Base-by-base conservation (phyloP, 2,329 filamentous ascomycete species). In the Pseudofabraea citricarpa region DNA sequence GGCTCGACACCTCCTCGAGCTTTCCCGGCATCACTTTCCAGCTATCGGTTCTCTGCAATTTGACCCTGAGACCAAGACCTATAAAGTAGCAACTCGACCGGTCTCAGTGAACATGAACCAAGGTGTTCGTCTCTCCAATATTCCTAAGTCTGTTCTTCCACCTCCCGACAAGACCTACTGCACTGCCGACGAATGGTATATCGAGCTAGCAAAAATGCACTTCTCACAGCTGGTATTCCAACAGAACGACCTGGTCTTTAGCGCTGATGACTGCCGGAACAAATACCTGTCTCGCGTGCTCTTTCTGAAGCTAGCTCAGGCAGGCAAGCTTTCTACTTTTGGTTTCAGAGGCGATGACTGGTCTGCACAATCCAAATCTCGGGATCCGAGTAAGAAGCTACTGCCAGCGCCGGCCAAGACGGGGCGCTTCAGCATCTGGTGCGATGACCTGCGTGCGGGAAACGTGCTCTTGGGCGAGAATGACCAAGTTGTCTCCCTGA, bases 251-350 rank as follows among this genome's bases (percentile, higher is more conserved):
- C 48, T 60, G 0, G 51, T 69, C 3, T 39, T 44, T 0, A 56
- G 57, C 2, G 65, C 62, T 20, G 62, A 64, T 13, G 67, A 71
- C 43, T 64, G 60, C 32, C 59, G 63, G 3, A 64, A 62, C 16
- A 70, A 71, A 45, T 69, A 68, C 40, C 56, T 69, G 3, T 59
- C 64, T 4, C 64, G 65, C 5, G 59, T 64, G 15, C 45, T 71
- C 0, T 71, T 71, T 44, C 64, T 61, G 4, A 61, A 51, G 24
- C 41, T 65, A 4, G 59, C 59, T 19, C 46, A 43, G 39, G 40
- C 44, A 36, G 47, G 41, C 20, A 36, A 32, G 35, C 37, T 45
- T 16, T 45, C 43, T 13, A 45, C 18, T n/a, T 45, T 45, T 21
- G 43, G 43, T 26, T 45, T 45, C 21, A 9, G 20, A 6, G 38